phyloP scores from a whole-genome alignment of 192 early-diverging fungal species.

The Coemansia guatemalensis region DNA sequence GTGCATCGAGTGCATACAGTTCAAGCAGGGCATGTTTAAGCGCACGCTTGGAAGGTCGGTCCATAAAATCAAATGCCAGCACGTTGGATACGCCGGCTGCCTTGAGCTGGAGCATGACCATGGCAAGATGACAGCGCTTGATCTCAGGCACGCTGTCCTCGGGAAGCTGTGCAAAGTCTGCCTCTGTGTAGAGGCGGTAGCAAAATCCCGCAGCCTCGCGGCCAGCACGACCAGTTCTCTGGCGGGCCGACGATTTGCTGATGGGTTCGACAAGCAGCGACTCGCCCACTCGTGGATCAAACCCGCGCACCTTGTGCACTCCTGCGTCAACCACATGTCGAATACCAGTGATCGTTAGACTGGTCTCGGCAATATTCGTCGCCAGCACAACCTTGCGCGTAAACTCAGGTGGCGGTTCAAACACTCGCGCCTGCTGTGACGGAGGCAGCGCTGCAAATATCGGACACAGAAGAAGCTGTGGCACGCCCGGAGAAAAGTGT shows the following conservation, averaged over 20 bases:
- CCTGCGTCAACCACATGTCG: slow-evolving; percentile 94
- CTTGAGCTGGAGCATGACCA: slow-evolving; percentile 84
- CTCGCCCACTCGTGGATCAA: slow-evolving; percentile 90
- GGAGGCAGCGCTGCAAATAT: slow-evolving; percentile 92
- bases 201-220: slow-evolving; percentile 90
- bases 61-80: slow-evolving; percentile 93
- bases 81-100: slow-evolving; percentile 89
- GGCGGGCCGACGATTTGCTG: slow-evolving; percentile 86
- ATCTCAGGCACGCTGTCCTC: slow-evolving; percentile 92
- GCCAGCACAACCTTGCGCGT: slow-evolving; percentile 91
- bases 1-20: slow-evolving; percentile 82
- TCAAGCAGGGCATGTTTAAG: slow-evolving; percentile 85
- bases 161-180: slow-evolving; percentile 68
- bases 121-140: slow-evolving; percentile 85
- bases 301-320: slow-evolving; percentile 87
- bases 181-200: slow-evolving; percentile 91
- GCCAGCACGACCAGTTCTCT: slow-evolving; percentile 94
- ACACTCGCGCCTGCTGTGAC: slow-evolving; percentile 84
- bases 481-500: slow-evolving; percentile 37
- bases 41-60: slow-evolving; percentile 73
- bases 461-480: slow-evolving; percentile 75
- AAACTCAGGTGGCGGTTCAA: slow-evolving; percentile 80
- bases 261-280: slow-evolving; percentile 84
- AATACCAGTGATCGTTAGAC: slow-evolving; percentile 93
- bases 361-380: slow-evolving; percentile 99